phyloP scores from a whole-genome alignment of 192 early-diverging fungal genomes.

The Umbelopsis ramanniana region DNA sequence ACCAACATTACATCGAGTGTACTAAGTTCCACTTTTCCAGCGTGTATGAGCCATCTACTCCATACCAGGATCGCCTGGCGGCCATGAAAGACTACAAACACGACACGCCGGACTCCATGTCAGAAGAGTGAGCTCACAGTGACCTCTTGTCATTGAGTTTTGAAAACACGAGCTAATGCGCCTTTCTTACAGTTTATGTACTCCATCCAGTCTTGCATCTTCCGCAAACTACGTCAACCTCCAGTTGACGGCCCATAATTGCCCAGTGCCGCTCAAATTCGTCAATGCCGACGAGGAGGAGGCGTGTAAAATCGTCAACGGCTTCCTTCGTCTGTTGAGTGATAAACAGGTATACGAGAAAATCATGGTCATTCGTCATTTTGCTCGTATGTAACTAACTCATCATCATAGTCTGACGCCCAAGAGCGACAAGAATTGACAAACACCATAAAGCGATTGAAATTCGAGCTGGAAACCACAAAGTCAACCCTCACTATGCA shows the following conservation, averaged over 20 bases:
- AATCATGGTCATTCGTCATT: too few species aligned
- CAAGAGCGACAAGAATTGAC: constrained; percentile 29
- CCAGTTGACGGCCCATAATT: constrained; percentile 40
- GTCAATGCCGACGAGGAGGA: constrained; percentile 26
- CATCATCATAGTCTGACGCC: constrained; percentile 21
- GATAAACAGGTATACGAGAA: too few species aligned
- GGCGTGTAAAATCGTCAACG: constrained; percentile 40
- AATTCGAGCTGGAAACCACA: constrained; percentile 21
- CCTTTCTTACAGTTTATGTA: neutral
- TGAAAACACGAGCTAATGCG: neutral
- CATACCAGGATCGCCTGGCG: constrained; percentile 4
- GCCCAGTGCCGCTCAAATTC: constrained; percentile 42
- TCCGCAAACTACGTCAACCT: constrained; percentile 42
- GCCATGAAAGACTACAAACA: neutral
- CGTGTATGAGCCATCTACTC: constrained; percentile 5
- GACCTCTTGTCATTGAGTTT: too few species aligned
- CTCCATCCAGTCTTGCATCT: constrained; percentile 20
- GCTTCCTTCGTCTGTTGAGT: constrained; percentile 32
- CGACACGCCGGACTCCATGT: constrained; percentile 17
- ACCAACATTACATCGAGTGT: too few species aligned
- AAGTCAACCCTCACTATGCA: constrained; percentile 23
- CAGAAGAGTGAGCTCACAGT: neutral
- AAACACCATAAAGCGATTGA: constrained; percentile 29
- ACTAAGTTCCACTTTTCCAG: neutral
- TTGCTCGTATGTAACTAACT: too few species aligned